Conservation (phyloP, 805 yeast species). For the Candida golubevii region DNA sequence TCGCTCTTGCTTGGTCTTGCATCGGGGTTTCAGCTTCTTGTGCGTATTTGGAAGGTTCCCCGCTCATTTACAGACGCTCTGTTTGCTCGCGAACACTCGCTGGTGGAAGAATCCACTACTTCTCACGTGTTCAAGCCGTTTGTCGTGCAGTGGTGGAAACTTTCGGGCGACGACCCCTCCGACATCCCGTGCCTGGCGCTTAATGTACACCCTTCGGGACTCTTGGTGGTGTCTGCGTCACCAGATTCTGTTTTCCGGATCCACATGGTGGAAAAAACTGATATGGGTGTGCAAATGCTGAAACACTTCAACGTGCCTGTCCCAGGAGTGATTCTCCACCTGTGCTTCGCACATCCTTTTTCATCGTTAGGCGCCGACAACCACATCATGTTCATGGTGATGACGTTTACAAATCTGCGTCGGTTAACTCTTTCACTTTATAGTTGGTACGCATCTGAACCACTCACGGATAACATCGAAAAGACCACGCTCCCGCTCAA, state of each 20-base stretch:
- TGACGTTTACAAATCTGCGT: slow-evolving; percentile 34
- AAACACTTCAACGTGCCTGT: slow-evolving; percentile 37
- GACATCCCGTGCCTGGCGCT: slow-evolving; percentile 27
- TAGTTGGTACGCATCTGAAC: slow-evolving; percentile 39
- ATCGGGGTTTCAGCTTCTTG: slow-evolving; percentile 38
- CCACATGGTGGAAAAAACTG: slow-evolving; percentile 32
- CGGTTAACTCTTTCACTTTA: slow-evolving; percentile 36
- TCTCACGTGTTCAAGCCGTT: slow-evolving; percentile 35
- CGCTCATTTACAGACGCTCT: slow-evolving; percentile 23
- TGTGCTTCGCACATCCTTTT: slow-evolving; percentile 41
- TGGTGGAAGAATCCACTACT: slow-evolving; percentile 11
- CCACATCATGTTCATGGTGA: slow-evolving; percentile 31
- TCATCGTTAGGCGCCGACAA: slow-evolving; percentile 19
- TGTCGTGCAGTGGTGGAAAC: slow-evolving; percentile 50
- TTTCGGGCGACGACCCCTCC: slow-evolving; percentile 12
- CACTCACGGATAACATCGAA: slow-evolving; percentile 24
- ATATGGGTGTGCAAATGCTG: slow-evolving; percentile 34
- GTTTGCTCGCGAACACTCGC: slow-evolving; percentile 11
- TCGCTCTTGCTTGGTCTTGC: slow-evolving; percentile 35
- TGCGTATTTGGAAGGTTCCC: slow-evolving; percentile 38
- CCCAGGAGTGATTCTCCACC: slow-evolving; percentile 38
- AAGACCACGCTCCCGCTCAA: slow-evolving; percentile 38
- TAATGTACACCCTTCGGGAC: slow-evolving; percentile 35
- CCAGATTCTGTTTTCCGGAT: slow-evolving; percentile 35
- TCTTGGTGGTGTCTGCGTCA: slow-evolving; percentile 36